Evolutionary conservation across 2,329 filamentous ascomycete genomes (phyloP).

Genomic region (Aureobasidium mangrovei): DNA sequence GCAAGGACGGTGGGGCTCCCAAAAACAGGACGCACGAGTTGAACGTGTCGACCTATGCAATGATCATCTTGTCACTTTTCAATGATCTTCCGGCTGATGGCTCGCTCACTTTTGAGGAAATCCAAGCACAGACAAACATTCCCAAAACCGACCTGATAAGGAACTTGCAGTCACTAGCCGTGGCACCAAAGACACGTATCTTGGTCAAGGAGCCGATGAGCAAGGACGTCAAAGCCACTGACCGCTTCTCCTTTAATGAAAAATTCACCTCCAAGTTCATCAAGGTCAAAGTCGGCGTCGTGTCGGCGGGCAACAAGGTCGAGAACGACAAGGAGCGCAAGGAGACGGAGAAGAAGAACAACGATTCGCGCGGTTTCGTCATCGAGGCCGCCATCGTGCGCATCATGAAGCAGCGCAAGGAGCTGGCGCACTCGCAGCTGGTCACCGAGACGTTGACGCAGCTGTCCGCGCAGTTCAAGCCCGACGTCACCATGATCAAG

Average conservation of each 20-base stretch:
- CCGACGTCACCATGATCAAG: constrained; percentile 70
- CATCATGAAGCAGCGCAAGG: constrained; percentile 81
- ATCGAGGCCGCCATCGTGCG: constrained; percentile 70
- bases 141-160: constrained; percentile 63
- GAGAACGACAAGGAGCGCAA: constrained; percentile 61
- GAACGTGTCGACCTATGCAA: constrained; percentile 84
- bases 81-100: constrained; percentile 57
- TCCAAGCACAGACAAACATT: constrained; percentile 74
- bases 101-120: constrained; percentile 60
- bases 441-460: constrained; percentile 65
- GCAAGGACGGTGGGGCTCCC: constrained; percentile 58
- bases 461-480: constrained; percentile 60
- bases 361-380: constrained; percentile 60
- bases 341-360: constrained; percentile 67
- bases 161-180: constrained; percentile 71
- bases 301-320: constrained; percentile 72
- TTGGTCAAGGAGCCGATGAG: constrained; percentile 71
- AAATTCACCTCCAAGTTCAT: constrained; percentile 73
- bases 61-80: constrained; percentile 84
- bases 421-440: constrained; percentile 59
- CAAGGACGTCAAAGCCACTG: constrained; percentile 66
- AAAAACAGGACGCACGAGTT: constrained; percentile 74
- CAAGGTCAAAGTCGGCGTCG: constrained; percentile 82
- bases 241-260: constrained; percentile 75
- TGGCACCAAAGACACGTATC: constrained; percentile 74